Conservation (phyloP, 306 rosid species). For the Ammopiptanthus mongolicus region DNA sequence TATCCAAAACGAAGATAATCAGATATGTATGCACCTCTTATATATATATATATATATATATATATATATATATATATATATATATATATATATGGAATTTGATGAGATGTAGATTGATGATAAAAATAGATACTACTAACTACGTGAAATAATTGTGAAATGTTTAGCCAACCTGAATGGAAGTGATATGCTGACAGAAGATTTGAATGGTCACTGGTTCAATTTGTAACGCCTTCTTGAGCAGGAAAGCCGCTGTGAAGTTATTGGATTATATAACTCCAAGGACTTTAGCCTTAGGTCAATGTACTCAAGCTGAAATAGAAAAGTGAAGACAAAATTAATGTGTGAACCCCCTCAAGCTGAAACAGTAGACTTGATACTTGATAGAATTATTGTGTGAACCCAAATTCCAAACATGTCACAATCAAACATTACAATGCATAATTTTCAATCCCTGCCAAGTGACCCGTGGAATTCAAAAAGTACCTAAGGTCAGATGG, state of each 20-base stretch:
- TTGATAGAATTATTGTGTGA: slow-evolving; percentile 24
- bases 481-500: slow-evolving; percentile 16
- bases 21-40: background rate
- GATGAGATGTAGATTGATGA: slow-evolving; percentile 5
- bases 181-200: slow-evolving; percentile 17
- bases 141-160: slow-evolving; percentile 6
- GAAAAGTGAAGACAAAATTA: slow-evolving; percentile 7
- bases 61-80: too few relatives aligned
- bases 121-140: background rate
- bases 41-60: too few relatives aligned
- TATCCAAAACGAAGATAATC: background rate
- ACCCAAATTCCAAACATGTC: slow-evolving; percentile 30
- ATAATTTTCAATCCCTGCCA: slow-evolving; percentile 8
- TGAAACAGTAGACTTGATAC: background rate
- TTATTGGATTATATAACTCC: slow-evolving; percentile 39
- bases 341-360: slow-evolving; percentile 24
- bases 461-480: slow-evolving; percentile 15
- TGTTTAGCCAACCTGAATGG: slow-evolving; percentile 36
- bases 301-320: slow-evolving; percentile 50
- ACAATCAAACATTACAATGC: slow-evolving; percentile 11
- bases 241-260: slow-evolving; percentile 19
- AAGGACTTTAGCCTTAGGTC: slow-evolving; percentile 32
- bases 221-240: slow-evolving; percentile 17
- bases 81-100: too few relatives aligned
- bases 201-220: slow-evolving; percentile 17